Percentiles rank a stretch among this genome's conserved stretches.
Conservation (phyloP, 2,329 filamentous ascomycete genomes). For the Dothistroma septosporum region DNA sequence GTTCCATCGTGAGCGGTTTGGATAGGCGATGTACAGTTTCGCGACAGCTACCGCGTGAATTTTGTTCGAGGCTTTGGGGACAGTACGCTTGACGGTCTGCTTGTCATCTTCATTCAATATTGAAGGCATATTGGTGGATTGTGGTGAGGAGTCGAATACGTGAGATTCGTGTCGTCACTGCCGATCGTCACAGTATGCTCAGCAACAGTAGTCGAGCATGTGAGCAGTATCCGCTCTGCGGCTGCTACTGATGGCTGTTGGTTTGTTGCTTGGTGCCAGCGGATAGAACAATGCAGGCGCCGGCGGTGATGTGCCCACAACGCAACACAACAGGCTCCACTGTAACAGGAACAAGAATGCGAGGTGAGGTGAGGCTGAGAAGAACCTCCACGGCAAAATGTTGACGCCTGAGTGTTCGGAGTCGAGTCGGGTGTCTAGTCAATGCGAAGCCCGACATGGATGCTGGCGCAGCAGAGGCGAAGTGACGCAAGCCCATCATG, state of each 20-base stretch:
- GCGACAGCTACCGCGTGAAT: slow-evolving; percentile 94
- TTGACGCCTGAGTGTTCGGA: background rate
- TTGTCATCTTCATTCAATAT: slow-evolving; percentile 90
- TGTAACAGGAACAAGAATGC: background rate
- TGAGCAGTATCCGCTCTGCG: background rate
- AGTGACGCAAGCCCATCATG: background rate
- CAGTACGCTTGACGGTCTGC: slow-evolving; percentile 88
- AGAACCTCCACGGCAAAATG: background rate
- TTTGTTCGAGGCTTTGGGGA: slow-evolving; percentile 93
- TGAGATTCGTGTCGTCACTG: background rate
- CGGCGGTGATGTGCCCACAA: background rate
- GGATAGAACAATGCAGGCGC: background rate
- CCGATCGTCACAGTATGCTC: background rate
- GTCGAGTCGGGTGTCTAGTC: background rate
- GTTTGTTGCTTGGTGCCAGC: background rate
- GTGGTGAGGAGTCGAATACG: background rate
- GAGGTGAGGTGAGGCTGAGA: background rate
- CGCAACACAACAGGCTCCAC: background rate
- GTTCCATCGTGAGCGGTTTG: slow-evolving; percentile 80
- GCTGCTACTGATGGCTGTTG: background rate
- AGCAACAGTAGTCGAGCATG: slow-evolving; percentile 1
- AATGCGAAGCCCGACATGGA: background rate
- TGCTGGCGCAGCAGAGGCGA: background rate
- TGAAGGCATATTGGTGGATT: slow-evolving; percentile 27
- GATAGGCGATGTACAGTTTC: slow-evolving; percentile 87